Percentiles rank a stretch among this genome's conserved stretches.
phyloP scores from a whole-genome alignment of 2,329 filamentous ascomycete species.

The Colletotrichum cereale region DNA sequence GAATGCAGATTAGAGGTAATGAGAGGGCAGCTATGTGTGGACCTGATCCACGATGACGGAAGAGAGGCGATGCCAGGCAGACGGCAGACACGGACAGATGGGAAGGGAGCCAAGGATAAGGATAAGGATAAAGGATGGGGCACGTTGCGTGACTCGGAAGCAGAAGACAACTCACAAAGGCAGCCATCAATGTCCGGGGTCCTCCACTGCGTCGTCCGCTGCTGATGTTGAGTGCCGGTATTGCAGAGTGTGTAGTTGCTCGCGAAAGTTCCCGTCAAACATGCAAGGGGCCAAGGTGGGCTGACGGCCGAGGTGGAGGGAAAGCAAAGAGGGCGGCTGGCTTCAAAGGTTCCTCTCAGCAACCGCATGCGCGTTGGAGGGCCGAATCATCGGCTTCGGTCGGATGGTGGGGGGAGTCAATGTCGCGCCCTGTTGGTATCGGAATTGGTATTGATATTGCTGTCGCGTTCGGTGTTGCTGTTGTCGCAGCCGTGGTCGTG shows the following conservation, averaged over 20 bases:
- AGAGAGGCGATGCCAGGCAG: neutral
- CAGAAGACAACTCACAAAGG: conserved; percentile 42
- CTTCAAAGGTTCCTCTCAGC: neutral
- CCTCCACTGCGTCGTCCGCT: conserved; percentile 28
- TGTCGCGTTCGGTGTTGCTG: neutral
- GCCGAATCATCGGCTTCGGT: conserved; percentile 27
- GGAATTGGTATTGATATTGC: neutral
- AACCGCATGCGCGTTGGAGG: conserved; percentile 24
- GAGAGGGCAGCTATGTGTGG: conserved; percentile 1
- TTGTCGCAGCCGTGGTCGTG: neutral
- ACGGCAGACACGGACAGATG: neutral
- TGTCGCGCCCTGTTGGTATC: conserved; percentile 1
- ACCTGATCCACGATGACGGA: conserved; percentile 23
- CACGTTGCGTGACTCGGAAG: conserved; percentile 1
- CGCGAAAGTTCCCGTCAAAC: neutral
- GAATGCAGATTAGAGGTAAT: neutral
- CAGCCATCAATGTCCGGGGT: conserved; percentile 44
- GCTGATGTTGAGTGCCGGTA: conserved; percentile 21
- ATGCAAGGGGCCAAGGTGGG: neutral
- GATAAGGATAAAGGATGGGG: conserved; percentile 7
- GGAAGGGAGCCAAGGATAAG: conserved; percentile 3
- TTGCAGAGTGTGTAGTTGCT: neutral
- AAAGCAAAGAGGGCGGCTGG: no score
- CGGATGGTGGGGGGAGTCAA: neutral
- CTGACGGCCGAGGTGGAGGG: neutral